Conservation (phyloP, 345 rosid genomes). For the Leavenworthia alabamica region DNA sequence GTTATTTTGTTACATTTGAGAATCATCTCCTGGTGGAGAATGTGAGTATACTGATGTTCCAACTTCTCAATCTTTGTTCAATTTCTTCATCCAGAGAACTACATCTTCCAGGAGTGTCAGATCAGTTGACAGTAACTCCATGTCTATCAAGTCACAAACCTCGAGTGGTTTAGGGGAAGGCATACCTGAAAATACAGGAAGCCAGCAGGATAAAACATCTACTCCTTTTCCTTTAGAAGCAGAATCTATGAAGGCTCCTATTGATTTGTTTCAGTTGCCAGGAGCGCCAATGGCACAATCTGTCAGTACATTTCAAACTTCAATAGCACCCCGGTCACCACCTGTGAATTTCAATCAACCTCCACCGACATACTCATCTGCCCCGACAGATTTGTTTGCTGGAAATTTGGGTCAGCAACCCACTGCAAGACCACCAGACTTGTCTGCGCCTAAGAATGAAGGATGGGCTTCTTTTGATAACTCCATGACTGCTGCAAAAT, state of each 20-base stretch:
- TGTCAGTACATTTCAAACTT: conserved; percentile 34
- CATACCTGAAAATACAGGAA: conserved; percentile 37
- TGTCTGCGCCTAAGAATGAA: conserved; percentile 44
- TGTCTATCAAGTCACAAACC: conserved; percentile 54
- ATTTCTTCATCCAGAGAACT: conserved; percentile 53
- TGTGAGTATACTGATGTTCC: not conserved
- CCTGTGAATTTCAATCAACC: conserved; percentile 38
- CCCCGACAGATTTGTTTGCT: conserved; percentile 48
- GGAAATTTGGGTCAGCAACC: conserved; percentile 42
- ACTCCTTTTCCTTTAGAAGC: conserved; percentile 34
- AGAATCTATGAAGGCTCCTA: conserved; percentile 38
- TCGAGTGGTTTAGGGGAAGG: conserved; percentile 47
- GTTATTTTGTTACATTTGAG: not conserved
- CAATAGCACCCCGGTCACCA: conserved; percentile 27
- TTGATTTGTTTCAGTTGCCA: conserved; percentile 62
- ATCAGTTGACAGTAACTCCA: conserved; percentile 56
- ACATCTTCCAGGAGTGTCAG: conserved; percentile 63
- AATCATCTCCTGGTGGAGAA: not conserved
- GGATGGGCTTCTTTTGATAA: conserved; percentile 96
- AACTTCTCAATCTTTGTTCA: conserved; percentile 22
- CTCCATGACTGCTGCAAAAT: conserved; percentile 37
- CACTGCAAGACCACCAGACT: conserved; percentile 31
- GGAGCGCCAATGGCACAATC: conserved; percentile 39
- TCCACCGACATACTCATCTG: conserved; percentile 34
- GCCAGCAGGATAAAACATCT: conserved; percentile 34